A percentile compares a stretch with the other conserved stretches of the same genome.
Conservation (phyloP, 2,329 filamentous ascomycete genomes). For the Sordariomycetes sp. region DNA sequence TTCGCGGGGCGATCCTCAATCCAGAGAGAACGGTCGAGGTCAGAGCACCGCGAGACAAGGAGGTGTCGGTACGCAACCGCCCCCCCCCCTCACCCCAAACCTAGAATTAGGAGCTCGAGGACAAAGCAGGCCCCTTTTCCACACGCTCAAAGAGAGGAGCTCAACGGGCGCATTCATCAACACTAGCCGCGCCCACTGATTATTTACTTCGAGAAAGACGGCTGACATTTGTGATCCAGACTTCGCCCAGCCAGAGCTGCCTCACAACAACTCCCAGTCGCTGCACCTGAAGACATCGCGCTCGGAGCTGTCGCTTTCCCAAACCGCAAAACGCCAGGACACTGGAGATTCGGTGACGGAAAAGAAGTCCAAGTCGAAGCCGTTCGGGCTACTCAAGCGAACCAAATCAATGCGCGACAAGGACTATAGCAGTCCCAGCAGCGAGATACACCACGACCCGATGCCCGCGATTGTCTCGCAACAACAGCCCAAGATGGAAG, state of each 20-base stretch:
- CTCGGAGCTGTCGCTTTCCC: slow-evolving; percentile 42
- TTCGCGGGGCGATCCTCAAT: slow-evolving; percentile 26
- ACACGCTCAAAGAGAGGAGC: too few relatives aligned
- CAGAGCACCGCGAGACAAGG: slow-evolving; percentile 15
- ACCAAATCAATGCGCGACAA: slow-evolving; percentile 43
- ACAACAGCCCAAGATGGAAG: background rate
- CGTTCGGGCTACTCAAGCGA: slow-evolving; percentile 43
- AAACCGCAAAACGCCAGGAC: too few relatives aligned
- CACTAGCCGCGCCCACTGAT: too few relatives aligned
- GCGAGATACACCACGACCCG: slow-evolving; percentile 16
- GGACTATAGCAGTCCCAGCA: slow-evolving; percentile 30
- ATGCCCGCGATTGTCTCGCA: slow-evolving; percentile 12
- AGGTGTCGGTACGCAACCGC: too few relatives aligned
- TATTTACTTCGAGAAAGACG: too few relatives aligned
- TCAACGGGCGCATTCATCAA: too few relatives aligned
- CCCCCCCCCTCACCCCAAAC: too few relatives aligned
- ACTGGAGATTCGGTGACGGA: slow-evolving; percentile 42
- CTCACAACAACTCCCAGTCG: too few relatives aligned
- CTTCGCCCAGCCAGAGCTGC: too few relatives aligned
- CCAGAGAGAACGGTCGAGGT: slow-evolving; percentile 25
- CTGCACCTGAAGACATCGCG: slow-evolving; percentile 19
- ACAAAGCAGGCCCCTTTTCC: too few relatives aligned
- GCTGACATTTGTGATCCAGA: too few relatives aligned
- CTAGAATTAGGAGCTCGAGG: too few relatives aligned
- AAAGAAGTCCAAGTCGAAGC: slow-evolving; percentile 42